Evolutionary conservation across 2,329 filamentous ascomycete genomes (phyloP).

Genomic region (Verticillium nonalfalfae): DNA sequence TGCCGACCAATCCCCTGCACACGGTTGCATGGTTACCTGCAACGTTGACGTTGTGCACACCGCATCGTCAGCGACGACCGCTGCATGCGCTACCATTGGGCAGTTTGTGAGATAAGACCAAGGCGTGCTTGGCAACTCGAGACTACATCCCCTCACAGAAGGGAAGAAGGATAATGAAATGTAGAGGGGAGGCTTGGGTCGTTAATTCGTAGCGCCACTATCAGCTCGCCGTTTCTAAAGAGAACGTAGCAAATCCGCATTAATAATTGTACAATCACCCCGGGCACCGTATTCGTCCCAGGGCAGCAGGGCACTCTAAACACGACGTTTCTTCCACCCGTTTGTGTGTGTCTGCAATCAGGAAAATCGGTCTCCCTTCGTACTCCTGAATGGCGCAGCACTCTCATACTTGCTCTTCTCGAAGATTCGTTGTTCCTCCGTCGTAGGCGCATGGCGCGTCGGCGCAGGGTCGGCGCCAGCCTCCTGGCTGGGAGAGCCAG

Average conservation of each 20-base stretch:
- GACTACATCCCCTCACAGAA: neutral
- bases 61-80: neutral
- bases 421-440: conserved; percentile 55
- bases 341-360: conserved; percentile 18
- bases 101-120: neutral
- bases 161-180: neutral
- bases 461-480: conserved; percentile 75
- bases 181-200: neutral
- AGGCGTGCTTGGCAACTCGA: neutral
- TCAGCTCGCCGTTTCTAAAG: neutral
- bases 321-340: neutral
- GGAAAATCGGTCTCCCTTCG: conserved; percentile 82
- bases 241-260: neutral
- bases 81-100: neutral
- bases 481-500: conserved; percentile 63
- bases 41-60: neutral
- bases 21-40: neutral
- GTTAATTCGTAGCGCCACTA: neutral
- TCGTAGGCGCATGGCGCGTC: conserved; percentile 71
- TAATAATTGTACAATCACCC: neutral
- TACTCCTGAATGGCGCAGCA: conserved; percentile 64
- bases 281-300: neutral
- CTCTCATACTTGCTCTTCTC: conserved; percentile 93
- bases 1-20: neutral
- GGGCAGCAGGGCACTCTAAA: neutral